Evolutionary conservation across 176 grass and related monocot species (phyloP).

Genomic region (Coix lacrymajobi): DNA sequence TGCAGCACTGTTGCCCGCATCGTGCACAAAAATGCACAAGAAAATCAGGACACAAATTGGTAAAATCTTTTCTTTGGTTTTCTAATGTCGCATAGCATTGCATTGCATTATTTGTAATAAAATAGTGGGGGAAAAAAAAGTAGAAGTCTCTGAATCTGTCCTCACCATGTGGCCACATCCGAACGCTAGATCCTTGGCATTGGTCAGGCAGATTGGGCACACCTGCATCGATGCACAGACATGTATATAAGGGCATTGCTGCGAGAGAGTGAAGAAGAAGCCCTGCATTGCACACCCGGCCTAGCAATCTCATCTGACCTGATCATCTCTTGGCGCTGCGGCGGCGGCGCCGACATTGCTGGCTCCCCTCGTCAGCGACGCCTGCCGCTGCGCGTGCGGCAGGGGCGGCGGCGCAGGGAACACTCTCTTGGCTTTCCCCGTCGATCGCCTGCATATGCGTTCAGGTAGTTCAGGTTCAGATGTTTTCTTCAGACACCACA

Average conservation of each 20-base stretch:
- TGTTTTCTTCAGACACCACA: conserved; percentile 1
- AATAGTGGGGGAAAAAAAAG: neutral
- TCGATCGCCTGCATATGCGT: conserved; percentile 49
- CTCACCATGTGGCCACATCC: conserved; percentile 88
- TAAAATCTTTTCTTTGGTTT: neutral
- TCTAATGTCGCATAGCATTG: neutral
- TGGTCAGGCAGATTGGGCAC: conserved; percentile 88
- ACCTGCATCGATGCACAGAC: conserved; percentile 25
- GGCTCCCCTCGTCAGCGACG: conserved; percentile 19
- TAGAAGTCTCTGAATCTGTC: neutral
- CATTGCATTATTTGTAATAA: neutral
- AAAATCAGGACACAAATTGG: neutral
- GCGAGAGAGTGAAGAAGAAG: no score
- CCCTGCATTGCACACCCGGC: neutral
- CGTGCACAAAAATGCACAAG: neutral
- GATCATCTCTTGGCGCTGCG: conserved; percentile 33
- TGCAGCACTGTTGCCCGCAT: conserved; percentile 63
- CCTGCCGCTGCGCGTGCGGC: conserved; percentile 31
- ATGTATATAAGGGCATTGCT: neutral
- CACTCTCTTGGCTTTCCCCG: conserved; percentile 48
- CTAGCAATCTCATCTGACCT: neutral
- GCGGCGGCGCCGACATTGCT: conserved; percentile 9
- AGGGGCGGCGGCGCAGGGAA: conserved; percentile 55
- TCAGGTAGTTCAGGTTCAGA: neutral
- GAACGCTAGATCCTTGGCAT: conserved; percentile 75